A percentile compares a stretch with the other conserved stretches of the same genome.
Evolutionary conservation across 345 rosid genomes (phyloP).

Genomic region (Heritiera littoralis): DNA sequence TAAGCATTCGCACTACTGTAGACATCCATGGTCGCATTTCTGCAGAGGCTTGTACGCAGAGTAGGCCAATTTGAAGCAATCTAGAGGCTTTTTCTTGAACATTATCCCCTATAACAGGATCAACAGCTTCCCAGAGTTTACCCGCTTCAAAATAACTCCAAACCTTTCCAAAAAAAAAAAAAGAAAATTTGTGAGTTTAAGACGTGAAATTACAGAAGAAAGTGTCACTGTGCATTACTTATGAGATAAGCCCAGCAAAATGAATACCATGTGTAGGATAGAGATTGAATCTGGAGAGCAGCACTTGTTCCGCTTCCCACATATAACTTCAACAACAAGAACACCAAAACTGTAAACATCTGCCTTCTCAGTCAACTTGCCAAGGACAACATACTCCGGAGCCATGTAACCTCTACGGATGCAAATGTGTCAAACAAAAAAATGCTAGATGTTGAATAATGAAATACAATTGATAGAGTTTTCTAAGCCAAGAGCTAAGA

Average conservation of each 20-base stretch:
- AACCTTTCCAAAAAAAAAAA: slow-evolving; percentile 37
- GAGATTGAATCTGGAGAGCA: slow-evolving; percentile 44
- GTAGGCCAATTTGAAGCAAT: slow-evolving; percentile 65
- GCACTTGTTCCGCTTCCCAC: slow-evolving; percentile 56
- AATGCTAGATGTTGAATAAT: neutral
- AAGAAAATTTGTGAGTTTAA: neutral
- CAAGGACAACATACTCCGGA: slow-evolving; percentile 77
- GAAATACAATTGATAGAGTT: neutral
- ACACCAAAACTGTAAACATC: slow-evolving; percentile 91
- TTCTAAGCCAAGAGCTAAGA: neutral
- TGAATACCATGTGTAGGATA: slow-evolving; percentile 57
- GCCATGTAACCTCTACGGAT: slow-evolving; percentile 85
- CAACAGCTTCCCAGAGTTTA: slow-evolving; percentile 57
- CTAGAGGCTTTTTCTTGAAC: slow-evolving; percentile 47
- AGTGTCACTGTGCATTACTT: neutral
- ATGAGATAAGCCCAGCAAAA: neutral
- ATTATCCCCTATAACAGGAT: slow-evolving; percentile 50
- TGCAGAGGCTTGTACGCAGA: slow-evolving; percentile 82
- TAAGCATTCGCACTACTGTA: slow-evolving; percentile 63
- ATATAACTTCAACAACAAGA: slow-evolving; percentile 64
- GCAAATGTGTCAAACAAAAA: neutral
- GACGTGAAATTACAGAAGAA: neutral
- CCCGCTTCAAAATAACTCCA: slow-evolving; percentile 56
- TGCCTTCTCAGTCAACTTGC: slow-evolving; percentile 78
- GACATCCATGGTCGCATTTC: slow-evolving; percentile 88